Evolutionary conservation across 176 grass and related monocot species (phyloP), one percentile per base, ranked within the genome.

Genomic region (Oropetium thomaeum): DNA sequence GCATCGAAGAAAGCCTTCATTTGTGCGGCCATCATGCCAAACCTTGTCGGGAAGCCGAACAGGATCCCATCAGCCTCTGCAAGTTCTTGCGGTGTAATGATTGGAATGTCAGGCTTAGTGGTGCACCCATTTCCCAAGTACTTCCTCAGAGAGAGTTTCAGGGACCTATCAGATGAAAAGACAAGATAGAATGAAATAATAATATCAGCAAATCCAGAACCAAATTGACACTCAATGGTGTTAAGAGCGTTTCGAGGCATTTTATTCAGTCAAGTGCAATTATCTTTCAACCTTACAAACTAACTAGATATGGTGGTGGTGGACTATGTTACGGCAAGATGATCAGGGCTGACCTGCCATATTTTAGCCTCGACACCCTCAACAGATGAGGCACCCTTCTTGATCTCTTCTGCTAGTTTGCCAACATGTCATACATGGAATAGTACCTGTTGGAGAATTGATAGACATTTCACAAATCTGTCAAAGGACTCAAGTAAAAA

Each of bases 41-140:
- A 52, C 20, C 49, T 19, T 8, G 49, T 52, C 20, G 49, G 49
- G 49, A 52, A 52, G 0, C 49, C 49, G 20, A 52, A 52, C 2
- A 52, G 49, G 9, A 52, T 10, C 7, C 49, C 49, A 20, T 49
- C 45, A 17, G 45, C 45, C 45, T 49, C 45, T 17, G 4, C 45
- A 5, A 49, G 45, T 5, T 49, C 17, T 0, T 5, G 45, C 45
- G 45, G 5, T 17, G 45, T 5, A 17, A 49, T 49, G 5, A 17
- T 38, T 15, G 93, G 90, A 17, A 65, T 80, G 62, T 90, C 93
- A 19, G 55, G 75, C 69, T 93, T 97, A 47, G 71, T 32, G 90
- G 93, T 34, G 93, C 93, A 3, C 90, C 84, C 87, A 97, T 97
- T 97, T 97, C 54, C 70, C 87, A 42, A 97, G 85, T 23, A 97